Conservation (phyloP, 1,284 basidiomycete species). For the Trichosporon ovoides region DNA sequence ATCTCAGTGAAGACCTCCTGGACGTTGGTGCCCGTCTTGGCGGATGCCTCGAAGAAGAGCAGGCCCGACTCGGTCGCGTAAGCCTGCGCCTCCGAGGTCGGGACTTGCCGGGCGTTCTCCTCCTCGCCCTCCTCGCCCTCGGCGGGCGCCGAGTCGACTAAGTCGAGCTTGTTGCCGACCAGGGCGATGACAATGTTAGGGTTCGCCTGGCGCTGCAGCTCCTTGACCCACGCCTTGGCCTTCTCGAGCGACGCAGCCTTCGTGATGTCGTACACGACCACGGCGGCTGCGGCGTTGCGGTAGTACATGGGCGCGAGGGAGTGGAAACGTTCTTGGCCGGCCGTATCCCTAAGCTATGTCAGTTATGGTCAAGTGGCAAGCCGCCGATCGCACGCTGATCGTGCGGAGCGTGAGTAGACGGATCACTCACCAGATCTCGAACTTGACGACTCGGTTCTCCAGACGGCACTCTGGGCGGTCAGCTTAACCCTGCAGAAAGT, state of each 20-base stretch:
- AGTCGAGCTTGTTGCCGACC: slow-evolving; percentile 90
- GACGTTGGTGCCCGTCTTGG: slow-evolving; percentile 95
- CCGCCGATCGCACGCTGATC: too few species aligned
- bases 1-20: slow-evolving; percentile 98
- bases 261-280: slow-evolving; percentile 96
- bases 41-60: slow-evolving; percentile 95
- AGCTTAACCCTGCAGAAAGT: too few species aligned
- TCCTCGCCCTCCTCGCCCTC: slow-evolving; percentile 37
- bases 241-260: slow-evolving; percentile 80
- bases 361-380: background rate
- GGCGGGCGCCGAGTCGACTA: slow-evolving; percentile 64
- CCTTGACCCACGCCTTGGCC: slow-evolving; percentile 99
- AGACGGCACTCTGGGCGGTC: slow-evolving; percentile 46
- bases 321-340: slow-evolving; percentile 49
- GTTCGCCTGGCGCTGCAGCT: slow-evolving; percentile 96
- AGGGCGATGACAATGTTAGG: slow-evolving; percentile 98
- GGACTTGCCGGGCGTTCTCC: slow-evolving; percentile 66
- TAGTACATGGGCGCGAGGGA: slow-evolving; percentile 85
- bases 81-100: slow-evolving; percentile 87
- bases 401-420: background rate
- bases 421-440: slow-evolving; percentile 48
- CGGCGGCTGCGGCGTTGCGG: slow-evolving; percentile 92
- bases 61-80: slow-evolving; percentile 90
- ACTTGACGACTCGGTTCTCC: slow-evolving; percentile 51
- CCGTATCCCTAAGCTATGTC: slow-evolving; percentile 43